Base-by-base conservation (phyloP, 2,329 filamentous ascomycete genomes). In the Sclerotinia spermophila region DNA sequence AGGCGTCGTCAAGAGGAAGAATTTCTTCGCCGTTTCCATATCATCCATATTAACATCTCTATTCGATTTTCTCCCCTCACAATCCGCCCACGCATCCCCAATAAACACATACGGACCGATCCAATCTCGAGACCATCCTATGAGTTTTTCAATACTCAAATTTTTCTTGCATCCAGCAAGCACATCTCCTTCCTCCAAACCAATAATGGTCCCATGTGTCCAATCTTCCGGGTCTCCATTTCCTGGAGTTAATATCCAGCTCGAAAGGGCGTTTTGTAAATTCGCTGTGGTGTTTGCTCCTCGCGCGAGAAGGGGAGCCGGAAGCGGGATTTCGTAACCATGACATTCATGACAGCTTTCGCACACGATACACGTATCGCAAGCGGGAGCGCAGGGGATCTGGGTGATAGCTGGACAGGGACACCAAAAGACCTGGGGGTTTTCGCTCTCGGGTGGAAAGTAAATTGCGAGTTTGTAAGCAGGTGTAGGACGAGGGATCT, bases 381-480 rank as follows among this genome's bases (percentile, higher is more conserved):
- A 65, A 7, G 8, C 27, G 1, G 62, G 45, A 8, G 10, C 33
- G 1, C 62, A 65, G 0, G 33, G 35, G 17, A 3, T n/a, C 5
- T 6, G n/a, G 2, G 5, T 27, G 2, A 53, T 2, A 5, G 7
- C 4, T 3, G n/a, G 62, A 65, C 62, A 65, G 33, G 62, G 45
- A 15, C 38, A 13, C 62, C 62, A 65, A 5, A 35, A 40, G 0
- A 53, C 19, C 1, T 13, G 10, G 68, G 24, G 89, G 86, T 71
- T 87, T 87, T 0, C 91, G 92, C 15, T 7, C 2, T 53, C 10
- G 48, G 45, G 45, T 8, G 62, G 62, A 24, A 65, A 65, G 5
- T 53, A 65, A 40, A 65, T 27, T 21, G 33, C 62, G 11, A 65
- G 45, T 40, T 65, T 65, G n/a, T 24, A 6, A 1, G 30, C 27